Percentiles rank a stretch among this genome's conserved stretches.
phyloP scores from a whole-genome alignment of 108 stramenopile species.

The Parietichytrium sp. region DNA sequence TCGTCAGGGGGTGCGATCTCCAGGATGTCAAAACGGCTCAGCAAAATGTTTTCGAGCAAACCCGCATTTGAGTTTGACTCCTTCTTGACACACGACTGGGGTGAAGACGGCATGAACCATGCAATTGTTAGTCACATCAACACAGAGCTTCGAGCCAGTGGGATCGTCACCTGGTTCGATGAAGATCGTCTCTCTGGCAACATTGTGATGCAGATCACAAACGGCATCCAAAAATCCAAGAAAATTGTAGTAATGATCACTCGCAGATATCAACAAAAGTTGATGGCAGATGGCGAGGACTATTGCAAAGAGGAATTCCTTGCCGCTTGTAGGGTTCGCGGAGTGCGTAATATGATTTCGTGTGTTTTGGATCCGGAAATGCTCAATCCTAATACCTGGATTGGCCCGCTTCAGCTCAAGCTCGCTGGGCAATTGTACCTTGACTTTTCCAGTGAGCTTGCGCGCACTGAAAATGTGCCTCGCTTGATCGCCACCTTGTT shows the following conservation, averaged over 20 bases:
- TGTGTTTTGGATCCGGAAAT: background rate
- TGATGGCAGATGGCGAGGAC: background rate
- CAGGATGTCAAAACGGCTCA: no score
- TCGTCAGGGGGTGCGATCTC: no score
- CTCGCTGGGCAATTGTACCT: background rate
- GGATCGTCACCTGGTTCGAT: background rate
- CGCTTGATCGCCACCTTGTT: no score
- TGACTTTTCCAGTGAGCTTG: background rate
- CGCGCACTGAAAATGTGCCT: background rate
- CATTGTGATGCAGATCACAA: background rate
- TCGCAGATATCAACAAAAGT: background rate
- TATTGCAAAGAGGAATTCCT: background rate
- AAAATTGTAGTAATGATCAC: background rate
- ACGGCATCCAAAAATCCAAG: background rate
- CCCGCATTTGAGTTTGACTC: no score
- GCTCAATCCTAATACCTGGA: background rate
- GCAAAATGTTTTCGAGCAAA: no score
- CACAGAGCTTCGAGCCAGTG: background rate
- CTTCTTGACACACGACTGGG: no score
- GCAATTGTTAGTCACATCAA: background rate
- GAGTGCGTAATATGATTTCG: background rate
- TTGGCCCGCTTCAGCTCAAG: background rate
- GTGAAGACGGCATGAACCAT: no score
- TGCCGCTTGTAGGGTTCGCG: background rate
- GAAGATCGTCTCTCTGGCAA: conserved; percentile 3